These are phyloP conservation scores for Saccharomyces hybrid DNA, from an alignment of 1,139 yeast genomes.

Conservation along the genomic window DNA sequence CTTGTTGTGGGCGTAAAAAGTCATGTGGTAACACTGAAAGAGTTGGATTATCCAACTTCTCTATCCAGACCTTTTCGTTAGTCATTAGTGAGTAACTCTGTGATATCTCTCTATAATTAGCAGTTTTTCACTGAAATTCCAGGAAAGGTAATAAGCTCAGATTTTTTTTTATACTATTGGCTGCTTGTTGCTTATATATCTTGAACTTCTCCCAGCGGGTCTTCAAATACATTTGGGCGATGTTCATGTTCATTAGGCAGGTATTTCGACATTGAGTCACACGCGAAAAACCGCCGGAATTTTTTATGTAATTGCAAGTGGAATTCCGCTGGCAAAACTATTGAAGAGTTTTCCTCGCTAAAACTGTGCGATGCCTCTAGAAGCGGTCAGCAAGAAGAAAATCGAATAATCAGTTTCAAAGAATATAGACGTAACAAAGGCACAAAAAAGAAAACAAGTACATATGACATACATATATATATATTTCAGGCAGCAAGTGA, in stretches of 20 bases:
- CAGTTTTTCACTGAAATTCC: neutral
- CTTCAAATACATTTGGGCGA: neutral
- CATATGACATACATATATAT: neutral
- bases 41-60: constrained; percentile 69
- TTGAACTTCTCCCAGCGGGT: neutral
- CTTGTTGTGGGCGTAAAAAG: constrained; percentile 69
- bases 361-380: neutral
- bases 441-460: neutral
- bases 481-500: neutral
- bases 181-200: neutral
- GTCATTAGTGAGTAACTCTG: neutral
- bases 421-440: neutral
- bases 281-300: constrained; percentile 1
- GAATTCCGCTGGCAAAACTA: neutral
- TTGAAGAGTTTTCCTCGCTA: neutral
- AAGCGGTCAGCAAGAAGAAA: neutral
- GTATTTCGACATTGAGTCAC: neutral
- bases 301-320: neutral
- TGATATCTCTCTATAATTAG: neutral
- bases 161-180: neutral
- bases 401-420: neutral
- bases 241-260: neutral
- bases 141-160: neutral
- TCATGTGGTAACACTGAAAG: constrained; percentile 84
- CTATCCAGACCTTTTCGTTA: constrained; percentile 47